Percentiles rank a stretch among this genome's conserved stretches.
Conservation (phyloP, 371 early-diverging fungal species). For the Apophysomyces variabilis region DNA sequence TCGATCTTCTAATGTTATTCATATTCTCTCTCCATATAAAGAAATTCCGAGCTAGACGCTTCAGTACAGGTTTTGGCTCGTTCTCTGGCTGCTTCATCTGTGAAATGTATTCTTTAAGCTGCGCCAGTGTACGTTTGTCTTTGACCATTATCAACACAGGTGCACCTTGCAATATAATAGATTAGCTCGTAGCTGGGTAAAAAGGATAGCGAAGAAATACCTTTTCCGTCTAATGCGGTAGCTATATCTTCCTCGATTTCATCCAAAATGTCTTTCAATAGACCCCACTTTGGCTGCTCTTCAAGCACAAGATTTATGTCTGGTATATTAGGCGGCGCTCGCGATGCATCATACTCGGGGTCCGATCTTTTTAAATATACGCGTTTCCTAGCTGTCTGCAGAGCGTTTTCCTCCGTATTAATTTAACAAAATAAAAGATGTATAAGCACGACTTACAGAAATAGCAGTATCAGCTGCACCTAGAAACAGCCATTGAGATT, state of each 20-base stretch:
- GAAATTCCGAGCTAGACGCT: slow-evolving; percentile 58
- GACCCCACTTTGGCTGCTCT: slow-evolving; percentile 92
- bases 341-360: slow-evolving; percentile 35
- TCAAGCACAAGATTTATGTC: slow-evolving; percentile 77
- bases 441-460: slow-evolving; percentile 33
- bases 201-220: slow-evolving; percentile 12
- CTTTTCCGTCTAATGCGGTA: slow-evolving; percentile 34
- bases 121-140: slow-evolving; percentile 68
- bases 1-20: slow-evolving; percentile 37
- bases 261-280: slow-evolving; percentile 68
- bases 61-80: slow-evolving; percentile 43
- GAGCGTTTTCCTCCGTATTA: neutral
- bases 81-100: slow-evolving; percentile 19
- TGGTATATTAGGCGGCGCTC: neutral
- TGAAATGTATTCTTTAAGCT: slow-evolving; percentile 65
- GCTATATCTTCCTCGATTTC: slow-evolving; percentile 74
- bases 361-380: slow-evolving; percentile 59
- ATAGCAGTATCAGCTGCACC: slow-evolving; percentile 86
- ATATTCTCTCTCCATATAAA: slow-evolving; percentile 71
- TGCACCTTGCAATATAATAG: slow-evolving; percentile 16
- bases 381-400: slow-evolving; percentile 63
- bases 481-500: slow-evolving; percentile 81
- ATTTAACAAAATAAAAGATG: neutral
- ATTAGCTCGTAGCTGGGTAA: neutral
- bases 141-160: slow-evolving; percentile 75